Evolutionary conservation across 2,329 filamentous ascomycete species (phyloP), one percentile per base, ranked within the genome.

Genomic region (Colletotrichum lindemuthianum): DNA sequence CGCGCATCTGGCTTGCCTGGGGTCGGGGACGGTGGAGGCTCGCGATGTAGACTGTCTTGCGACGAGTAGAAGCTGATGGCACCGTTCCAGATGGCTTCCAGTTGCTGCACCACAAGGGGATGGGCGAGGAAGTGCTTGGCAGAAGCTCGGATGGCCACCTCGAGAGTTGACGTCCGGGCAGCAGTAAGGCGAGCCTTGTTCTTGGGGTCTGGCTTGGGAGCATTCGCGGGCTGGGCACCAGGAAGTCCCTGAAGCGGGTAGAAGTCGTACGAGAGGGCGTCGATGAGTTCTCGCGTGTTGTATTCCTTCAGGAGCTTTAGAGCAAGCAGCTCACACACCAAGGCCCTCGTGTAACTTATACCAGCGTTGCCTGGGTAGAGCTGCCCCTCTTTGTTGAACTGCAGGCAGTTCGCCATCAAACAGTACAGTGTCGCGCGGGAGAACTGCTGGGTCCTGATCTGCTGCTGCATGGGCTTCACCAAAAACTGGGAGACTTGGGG

Each of bases 81-180:
- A 34, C 95, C 95, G 16, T 93, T 95, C 95, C 95, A 98, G 67
- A 98, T 97, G 48, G 93, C 94, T 76, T 97, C 93, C n/a, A 98
- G 83, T 74, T 97, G 94, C 76, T 96, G 93, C 8, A 97, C 91
- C 1, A 97, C 93, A 4, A 97, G 82, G 1, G 95, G 94, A 73
- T 97, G 94, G 8, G 95, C 91, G 6, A 98, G 83, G 70, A 97
- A 97, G 70, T 93, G 90, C 78, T 98, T 97, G 24, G 95, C 92
- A 67, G 94, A 94, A 16, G 94, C 93, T 69, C 93, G 89, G 72
- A 98, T 97, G 66, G 95, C 94, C 63, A 98, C 90, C 78, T 97
- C 95, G 37, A 97, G 86, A 8, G 94, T 94, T 8, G 94, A 97
- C 13, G 95, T 94, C 64, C 95, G 87, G 34, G 92, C 91, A 47